A percentile compares a stretch with the other conserved stretches of the same genome.
Conservation (phyloP, 2,329 filamentous ascomycete genomes). For the Mycosphaerella sp. region DNA sequence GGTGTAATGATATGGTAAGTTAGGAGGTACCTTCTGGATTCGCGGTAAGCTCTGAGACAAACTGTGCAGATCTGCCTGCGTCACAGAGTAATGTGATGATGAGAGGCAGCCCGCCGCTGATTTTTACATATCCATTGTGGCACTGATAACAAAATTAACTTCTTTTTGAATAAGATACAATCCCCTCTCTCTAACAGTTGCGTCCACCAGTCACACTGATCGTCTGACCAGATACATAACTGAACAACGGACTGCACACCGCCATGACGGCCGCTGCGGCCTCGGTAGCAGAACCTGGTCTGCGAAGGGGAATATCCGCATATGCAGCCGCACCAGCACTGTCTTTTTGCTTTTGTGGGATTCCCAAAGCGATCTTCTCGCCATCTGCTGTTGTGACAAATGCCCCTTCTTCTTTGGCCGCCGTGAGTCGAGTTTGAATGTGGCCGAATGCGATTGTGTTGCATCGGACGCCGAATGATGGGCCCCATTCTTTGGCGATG, state of each 20-base stretch:
- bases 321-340: slow-evolving; percentile 32
- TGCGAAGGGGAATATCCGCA: slow-evolving; percentile 67
- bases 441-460: slow-evolving; percentile 82
- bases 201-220: slow-evolving; percentile 77
- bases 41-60: too few relatives aligned
- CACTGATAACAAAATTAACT: too few relatives aligned
- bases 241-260: slow-evolving; percentile 73
- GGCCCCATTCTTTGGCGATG: slow-evolving; percentile 87
- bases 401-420: slow-evolving; percentile 75
- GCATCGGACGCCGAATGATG: slow-evolving; percentile 69
- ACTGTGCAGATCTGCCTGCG: too few relatives aligned
- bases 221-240: slow-evolving; percentile 80
- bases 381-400: slow-evolving; percentile 72
- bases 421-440: slow-evolving; percentile 73
- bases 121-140: too few relatives aligned
- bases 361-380: slow-evolving; percentile 66
- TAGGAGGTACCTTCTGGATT: too few relatives aligned
- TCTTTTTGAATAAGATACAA: background rate
- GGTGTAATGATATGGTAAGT: too few relatives aligned
- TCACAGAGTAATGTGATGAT: too few relatives aligned
- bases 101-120: too few relatives aligned
- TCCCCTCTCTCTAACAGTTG: slow-evolving; percentile 45
- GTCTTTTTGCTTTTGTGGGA: slow-evolving; percentile 56
- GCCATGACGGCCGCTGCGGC: slow-evolving; percentile 71
- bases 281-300: slow-evolving; percentile 71